Percentiles rank a stretch among this genome's conserved stretches.
Evolutionary conservation across 371 early-diverging fungal genomes (phyloP).

Genomic region (Actinomortierella ambigua): DNA sequence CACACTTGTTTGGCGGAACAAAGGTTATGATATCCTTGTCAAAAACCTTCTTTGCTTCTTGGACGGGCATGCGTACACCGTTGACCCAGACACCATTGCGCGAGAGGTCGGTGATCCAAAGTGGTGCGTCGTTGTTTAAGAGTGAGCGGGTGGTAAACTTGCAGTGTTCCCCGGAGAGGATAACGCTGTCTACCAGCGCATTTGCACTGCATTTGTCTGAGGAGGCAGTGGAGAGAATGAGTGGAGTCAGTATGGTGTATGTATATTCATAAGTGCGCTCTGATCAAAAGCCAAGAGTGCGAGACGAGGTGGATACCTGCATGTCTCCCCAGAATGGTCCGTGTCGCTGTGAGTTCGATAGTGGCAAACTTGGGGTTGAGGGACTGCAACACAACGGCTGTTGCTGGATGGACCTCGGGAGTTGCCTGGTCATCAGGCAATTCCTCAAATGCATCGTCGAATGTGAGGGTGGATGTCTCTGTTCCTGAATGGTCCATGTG

Average conservation of each 20-base stretch:
- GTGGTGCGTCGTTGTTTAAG: constrained; percentile 12
- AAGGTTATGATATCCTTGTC: constrained; percentile 25
- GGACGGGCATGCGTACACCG: constrained; percentile 13
- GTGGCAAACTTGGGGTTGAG: constrained; percentile 3
- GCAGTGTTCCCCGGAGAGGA: constrained; percentile 23
- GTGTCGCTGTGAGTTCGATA: constrained; percentile 13
- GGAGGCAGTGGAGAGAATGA: neutral
- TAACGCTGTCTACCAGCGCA: constrained; percentile 3
- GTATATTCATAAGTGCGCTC: neutral
- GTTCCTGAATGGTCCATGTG: too few relatives aligned
- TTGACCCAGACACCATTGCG: constrained; percentile 45
- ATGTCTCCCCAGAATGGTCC: constrained; percentile 22
- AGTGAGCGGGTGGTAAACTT: constrained; percentile 27
- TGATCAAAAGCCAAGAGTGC: neutral
- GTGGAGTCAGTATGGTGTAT: neutral
- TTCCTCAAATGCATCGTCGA: constrained; percentile 15
- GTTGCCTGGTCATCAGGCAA: constrained; percentile 18
- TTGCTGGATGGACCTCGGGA: neutral
- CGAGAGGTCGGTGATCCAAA: constrained; percentile 41
- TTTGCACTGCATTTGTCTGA: constrained; percentile 27
- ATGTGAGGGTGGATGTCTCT: constrained; percentile 6
- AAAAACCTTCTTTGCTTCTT: constrained; percentile 23
- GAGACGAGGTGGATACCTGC: constrained; percentile 6
- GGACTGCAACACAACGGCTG: constrained; percentile 13
- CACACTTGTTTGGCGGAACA: neutral